A percentile compares a stretch with the other conserved stretches of the same genome.
These are phyloP conservation scores for Dorcoceras hygrometricum DNA, from an alignment of 257 asterid genomes.

Conservation along the genomic window DNA sequence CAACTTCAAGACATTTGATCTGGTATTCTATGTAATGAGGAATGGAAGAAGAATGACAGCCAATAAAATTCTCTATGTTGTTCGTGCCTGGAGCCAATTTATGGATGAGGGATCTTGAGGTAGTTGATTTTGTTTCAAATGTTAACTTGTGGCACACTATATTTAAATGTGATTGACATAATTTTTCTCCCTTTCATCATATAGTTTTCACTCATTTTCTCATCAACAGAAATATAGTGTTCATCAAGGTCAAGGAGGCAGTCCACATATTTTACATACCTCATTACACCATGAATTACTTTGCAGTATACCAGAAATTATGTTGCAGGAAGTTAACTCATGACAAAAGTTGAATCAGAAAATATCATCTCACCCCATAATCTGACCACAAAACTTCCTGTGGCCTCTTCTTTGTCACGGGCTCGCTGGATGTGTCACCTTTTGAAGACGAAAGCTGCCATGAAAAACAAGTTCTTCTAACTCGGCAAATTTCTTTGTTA, in stretches of 20 bases:
- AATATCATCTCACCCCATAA: slow-evolving; percentile 55
- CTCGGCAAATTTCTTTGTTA: slow-evolving; percentile 5
- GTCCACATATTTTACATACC: slow-evolving; percentile 5
- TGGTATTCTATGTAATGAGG: not conserved
- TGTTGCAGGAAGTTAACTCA: slow-evolving; percentile 2
- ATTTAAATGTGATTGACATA: not conserved
- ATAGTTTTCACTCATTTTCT: not conserved
- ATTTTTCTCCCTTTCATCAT: not conserved
- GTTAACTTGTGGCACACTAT: not conserved
- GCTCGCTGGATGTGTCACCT: slow-evolving; percentile 70
- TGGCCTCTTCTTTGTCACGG: slow-evolving; percentile 61
- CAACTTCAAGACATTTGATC: not conserved
- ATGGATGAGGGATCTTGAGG: not conserved
- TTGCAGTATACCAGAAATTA: not conserved
- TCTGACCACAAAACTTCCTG: slow-evolving; percentile 58
- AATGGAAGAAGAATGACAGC: not conserved
- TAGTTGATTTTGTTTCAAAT: not conserved
- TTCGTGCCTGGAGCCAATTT: not conserved
- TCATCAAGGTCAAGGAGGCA: not conserved
- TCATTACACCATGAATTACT: slow-evolving; percentile 8
- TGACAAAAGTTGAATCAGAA: slow-evolving; percentile 17
- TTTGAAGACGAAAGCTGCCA: slow-evolving; percentile 62
- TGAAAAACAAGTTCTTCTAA: slow-evolving; percentile 29
- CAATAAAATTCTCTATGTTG: not conserved
- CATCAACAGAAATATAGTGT: not conserved